These are phyloP conservation scores for Venturia effusa DNA, from an alignment of 2,329 filamentous ascomycete species.

Conservation along the genomic window DNA sequence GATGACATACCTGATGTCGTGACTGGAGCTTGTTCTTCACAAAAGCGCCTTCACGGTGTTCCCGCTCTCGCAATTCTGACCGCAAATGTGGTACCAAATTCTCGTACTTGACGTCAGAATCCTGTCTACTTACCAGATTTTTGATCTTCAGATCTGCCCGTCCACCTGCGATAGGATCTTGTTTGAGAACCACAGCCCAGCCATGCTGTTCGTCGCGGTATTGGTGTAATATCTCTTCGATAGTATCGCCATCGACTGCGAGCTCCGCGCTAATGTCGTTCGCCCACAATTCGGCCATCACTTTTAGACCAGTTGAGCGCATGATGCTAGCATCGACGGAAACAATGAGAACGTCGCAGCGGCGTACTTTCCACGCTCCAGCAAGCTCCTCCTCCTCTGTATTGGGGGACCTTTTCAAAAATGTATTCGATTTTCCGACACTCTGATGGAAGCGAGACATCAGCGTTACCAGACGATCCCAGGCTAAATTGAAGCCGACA, in stretches of 20 bases:
- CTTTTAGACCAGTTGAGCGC: conserved; percentile 62
- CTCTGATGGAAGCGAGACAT: conserved; percentile 44
- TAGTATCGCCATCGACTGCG: conserved; percentile 64
- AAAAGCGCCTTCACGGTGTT: conserved; percentile 46
- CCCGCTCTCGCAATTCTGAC: conserved; percentile 69
- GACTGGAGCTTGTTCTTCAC: conserved; percentile 15
- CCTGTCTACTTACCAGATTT: conserved; percentile 64
- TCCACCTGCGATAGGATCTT: conserved; percentile 43
- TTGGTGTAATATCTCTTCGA: conserved; percentile 67
- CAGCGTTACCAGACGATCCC: conserved; percentile 64
- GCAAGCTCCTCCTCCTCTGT: conserved; percentile 39
- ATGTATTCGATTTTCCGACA: conserved; percentile 30
- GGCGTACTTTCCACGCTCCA: conserved; percentile 26
- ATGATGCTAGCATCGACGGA: conserved; percentile 73
- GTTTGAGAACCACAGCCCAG: conserved; percentile 85
- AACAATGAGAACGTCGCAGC: conserved; percentile 83
- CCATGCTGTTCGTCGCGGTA: conserved; percentile 69
- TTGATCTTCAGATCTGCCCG: conserved; percentile 61
- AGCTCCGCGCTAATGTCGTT: conserved; percentile 83
- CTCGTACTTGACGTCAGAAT: conserved; percentile 59
- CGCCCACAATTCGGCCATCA: conserved; percentile 70
- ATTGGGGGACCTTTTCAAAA: conserved; percentile 50
- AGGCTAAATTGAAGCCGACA: conserved; percentile 84
- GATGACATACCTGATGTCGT: conserved; percentile 18
- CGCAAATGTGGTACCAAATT: conserved; percentile 74